Evolutionary conservation across 192 early-diverging fungal genomes (phyloP).

Genomic region (Irineochytrium annulatum): DNA sequence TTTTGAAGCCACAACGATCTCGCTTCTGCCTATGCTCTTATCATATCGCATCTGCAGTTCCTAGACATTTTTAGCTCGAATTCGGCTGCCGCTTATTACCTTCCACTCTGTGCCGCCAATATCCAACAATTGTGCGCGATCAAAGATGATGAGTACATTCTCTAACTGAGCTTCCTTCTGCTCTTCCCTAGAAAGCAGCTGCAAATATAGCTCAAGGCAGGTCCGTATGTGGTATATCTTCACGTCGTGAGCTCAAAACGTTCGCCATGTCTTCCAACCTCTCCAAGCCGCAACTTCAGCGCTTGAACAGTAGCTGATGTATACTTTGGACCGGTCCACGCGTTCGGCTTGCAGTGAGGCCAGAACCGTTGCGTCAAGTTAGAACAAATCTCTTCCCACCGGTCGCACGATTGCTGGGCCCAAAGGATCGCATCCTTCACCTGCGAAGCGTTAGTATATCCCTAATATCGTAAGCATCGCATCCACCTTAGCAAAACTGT

Average conservation of each 20-base stretch:
- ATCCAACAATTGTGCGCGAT: not conserved
- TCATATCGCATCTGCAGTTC: slow-evolving; percentile 24
- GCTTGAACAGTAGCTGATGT: slow-evolving; percentile 5
- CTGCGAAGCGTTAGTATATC: slow-evolving; percentile 14
- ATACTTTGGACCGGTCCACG: slow-evolving; percentile 39
- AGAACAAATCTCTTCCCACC: slow-evolving; percentile 10
- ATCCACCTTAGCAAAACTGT: slow-evolving; percentile 24
- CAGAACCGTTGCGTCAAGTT: slow-evolving; percentile 45
- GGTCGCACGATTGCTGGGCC: slow-evolving; percentile 19
- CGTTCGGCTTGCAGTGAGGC: slow-evolving; percentile 40
- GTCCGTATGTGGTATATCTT: slow-evolving; percentile 23
- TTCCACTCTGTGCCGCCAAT: slow-evolving; percentile 2
- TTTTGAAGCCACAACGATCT: slow-evolving; percentile 27
- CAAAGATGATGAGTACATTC: slow-evolving; percentile 1
- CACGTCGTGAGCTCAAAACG: not conserved
- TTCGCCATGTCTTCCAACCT: slow-evolving; percentile 29
- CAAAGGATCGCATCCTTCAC: slow-evolving; percentile 31
- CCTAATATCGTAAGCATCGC: slow-evolving; percentile 1
- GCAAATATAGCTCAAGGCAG: slow-evolving; percentile 21
- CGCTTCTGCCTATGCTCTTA: slow-evolving; percentile 19
- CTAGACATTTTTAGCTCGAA: slow-evolving; percentile 19
- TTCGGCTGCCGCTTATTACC: not conserved
- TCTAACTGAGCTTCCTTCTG: slow-evolving; percentile 22
- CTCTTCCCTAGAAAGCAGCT: slow-evolving; percentile 32
- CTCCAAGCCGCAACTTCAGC: slow-evolving; percentile 22